A percentile compares a stretch with the other conserved stretches of the same genome.
Conservation (phyloP, 176 grass and related monocot genomes). For the Tuctoria greenei region DNA sequence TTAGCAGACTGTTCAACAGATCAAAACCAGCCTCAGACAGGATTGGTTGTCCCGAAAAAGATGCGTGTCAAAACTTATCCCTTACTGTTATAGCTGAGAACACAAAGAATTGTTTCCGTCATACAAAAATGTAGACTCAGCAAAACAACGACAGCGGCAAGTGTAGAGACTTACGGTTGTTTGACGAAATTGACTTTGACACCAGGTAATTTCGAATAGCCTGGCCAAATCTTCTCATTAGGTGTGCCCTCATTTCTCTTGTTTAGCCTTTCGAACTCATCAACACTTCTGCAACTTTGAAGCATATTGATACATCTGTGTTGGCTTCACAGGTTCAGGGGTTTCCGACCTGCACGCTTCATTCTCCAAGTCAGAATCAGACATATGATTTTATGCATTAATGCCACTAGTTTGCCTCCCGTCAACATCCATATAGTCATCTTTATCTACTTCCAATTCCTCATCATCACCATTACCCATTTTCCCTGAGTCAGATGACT, state of each 20-base stretch:
- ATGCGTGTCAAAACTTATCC: constrained; percentile 83
- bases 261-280: constrained; percentile 98
- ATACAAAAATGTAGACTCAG: not conserved
- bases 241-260: constrained; percentile 98
- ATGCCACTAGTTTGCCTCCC: constrained; percentile 41
- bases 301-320: constrained; percentile 98
- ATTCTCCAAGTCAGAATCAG: constrained; percentile 50
- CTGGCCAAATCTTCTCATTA: constrained; percentile 97
- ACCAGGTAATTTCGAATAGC: constrained; percentile 81
- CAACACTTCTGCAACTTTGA: constrained; percentile 95
- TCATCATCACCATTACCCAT: constrained; percentile 41
- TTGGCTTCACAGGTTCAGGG: constrained; percentile 59
- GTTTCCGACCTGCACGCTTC: constrained; percentile 49
- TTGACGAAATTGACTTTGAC: constrained; percentile 90
- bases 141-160: constrained; percentile 17
- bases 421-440: constrained; percentile 75
- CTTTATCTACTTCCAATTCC: constrained; percentile 41
- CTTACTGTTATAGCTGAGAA: constrained; percentile 77
- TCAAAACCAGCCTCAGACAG: constrained; percentile 99
- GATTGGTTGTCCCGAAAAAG: constrained; percentile 77
- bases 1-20: constrained; percentile 81
- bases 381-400: constrained; percentile 28
- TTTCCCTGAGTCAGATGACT: constrained; percentile 71
- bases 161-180: constrained; percentile 66
- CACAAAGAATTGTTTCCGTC: not conserved